These are phyloP conservation scores for Priceomyces fermenticarens DNA, from an alignment of 805 yeast species.

Conservation along the genomic window DNA sequence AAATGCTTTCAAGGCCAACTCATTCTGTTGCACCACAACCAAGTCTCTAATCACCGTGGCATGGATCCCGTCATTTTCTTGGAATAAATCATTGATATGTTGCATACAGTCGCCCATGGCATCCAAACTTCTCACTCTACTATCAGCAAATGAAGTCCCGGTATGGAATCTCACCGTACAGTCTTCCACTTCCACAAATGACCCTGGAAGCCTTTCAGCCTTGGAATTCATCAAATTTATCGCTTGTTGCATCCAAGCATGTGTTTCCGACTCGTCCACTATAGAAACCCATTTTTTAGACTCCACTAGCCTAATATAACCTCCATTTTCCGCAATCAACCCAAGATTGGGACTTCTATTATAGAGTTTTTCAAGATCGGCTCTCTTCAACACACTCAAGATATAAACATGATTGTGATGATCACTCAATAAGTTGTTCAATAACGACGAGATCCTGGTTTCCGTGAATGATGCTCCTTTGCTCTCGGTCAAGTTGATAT, in stretches of 20 bases:
- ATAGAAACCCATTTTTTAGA: conserved; percentile 59
- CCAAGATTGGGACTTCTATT: conserved; percentile 70
- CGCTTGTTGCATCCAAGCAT: conserved; percentile 59
- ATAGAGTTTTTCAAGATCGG: conserved; percentile 65
- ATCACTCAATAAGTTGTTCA: conserved; percentile 58
- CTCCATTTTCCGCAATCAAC: conserved; percentile 88
- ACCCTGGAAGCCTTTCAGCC: conserved; percentile 78
- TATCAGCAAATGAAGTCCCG: conserved; percentile 59
- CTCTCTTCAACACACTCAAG: conserved; percentile 60
- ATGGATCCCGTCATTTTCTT: conserved; percentile 52
- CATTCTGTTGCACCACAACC: conserved; percentile 68
- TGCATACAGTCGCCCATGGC: conserved; percentile 82
- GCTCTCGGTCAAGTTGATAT: conserved; percentile 20
- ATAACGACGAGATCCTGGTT: conserved; percentile 52
- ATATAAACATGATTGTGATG: conserved; percentile 68
- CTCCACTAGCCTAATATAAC: conserved; percentile 59
- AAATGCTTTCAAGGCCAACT: conserved; percentile 55
- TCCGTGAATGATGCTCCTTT: conserved; percentile 42
- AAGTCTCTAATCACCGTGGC: conserved; percentile 70
- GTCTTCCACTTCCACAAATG: conserved; percentile 68
- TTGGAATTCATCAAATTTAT: conserved; percentile 53
- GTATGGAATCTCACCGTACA: conserved; percentile 76
- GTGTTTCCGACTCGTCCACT: conserved; percentile 46
- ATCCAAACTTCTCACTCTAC: conserved; percentile 59
- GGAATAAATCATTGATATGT: conserved; percentile 74